Base-by-base conservation (phyloP, 345 rosid species). In the Eucalyptus dawsonii region DNA sequence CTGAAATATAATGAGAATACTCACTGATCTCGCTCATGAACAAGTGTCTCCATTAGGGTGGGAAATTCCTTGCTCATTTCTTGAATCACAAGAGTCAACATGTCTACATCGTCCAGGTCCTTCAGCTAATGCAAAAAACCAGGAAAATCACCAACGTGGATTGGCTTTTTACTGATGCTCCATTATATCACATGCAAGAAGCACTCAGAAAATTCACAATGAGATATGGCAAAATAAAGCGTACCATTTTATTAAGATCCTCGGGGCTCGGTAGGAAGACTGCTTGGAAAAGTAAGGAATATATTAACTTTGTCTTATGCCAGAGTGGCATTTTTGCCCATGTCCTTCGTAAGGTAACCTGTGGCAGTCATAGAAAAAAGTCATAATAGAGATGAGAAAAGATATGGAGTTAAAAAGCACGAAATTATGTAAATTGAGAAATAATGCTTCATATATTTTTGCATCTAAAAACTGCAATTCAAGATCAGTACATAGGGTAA, bases 41-140 rank as follows among this genome's bases (percentile, higher is more conserved):
- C 98, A 90, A 97, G 96, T 34, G 99, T 96, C 88, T 98, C 97
- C 98, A 97, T 97, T 58, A 97, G 93, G 88, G 99, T 93, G 76
- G 99, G 99, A 93, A 96, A 98, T 88, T 95, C 93, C 94, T 96
- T 97, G 95, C 99, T 97, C 99, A 98, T 96, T 93, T 98, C 98
- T 94, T 96, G 98, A 92, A 97, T 96, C 89, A 98, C 98, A 88
- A 97, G 96, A 89, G 99, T 98, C 93, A 97, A 90, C 99, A 96
- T 96, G 93, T 97, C 99, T 90, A 92, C 94, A 91, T 98, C 94
- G 89, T 97, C 96, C 99, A 98, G 95, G 88, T 96, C 98, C 92
- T 97, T 96, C 90, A 98, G 93, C 99, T 98, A 93, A 86, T 91
- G 89, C 89, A 25, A 87, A 89, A 87, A 80, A 87, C 89, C 27